Conservation (phyloP, 139 green algal species). For the Chlamydomonas sphaeroides region DNA sequence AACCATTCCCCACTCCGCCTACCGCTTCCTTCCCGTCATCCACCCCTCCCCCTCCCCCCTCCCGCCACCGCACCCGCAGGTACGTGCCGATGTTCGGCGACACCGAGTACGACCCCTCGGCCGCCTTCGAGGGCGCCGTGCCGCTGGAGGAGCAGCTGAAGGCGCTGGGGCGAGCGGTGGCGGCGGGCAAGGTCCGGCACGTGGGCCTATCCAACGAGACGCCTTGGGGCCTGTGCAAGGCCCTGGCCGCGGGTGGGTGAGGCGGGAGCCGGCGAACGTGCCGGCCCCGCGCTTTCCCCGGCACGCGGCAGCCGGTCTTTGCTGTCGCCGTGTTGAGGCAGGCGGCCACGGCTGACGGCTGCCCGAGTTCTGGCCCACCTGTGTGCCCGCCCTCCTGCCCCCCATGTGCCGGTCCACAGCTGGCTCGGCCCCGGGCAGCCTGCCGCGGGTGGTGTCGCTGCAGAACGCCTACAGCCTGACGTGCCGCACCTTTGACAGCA, state of each 20-base stretch:
- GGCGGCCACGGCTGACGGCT: no score
- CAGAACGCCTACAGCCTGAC: conserved; percentile 77
- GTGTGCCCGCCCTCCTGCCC: neutral
- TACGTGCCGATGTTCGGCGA: conserved; percentile 99
- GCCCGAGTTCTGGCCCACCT: no score
- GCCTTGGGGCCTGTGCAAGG: conserved; percentile 78
- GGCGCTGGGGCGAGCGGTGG: conserved; percentile 61
- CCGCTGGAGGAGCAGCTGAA: conserved; percentile 85
- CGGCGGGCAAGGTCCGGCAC: conserved; percentile 57
- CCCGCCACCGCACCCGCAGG: no score
- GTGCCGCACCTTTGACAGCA: conserved; percentile 83
- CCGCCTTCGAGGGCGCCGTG: conserved; percentile 55
- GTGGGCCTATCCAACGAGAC: conserved; percentile 94
- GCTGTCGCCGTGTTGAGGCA: no score
- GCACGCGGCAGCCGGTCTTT: no score
- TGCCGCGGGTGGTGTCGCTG: conserved; percentile 65
- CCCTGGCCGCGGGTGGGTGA: no score
- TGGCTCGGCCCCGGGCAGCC: neutral
- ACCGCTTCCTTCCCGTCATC: no score
- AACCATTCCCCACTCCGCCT: no score
- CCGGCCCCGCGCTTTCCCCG: no score
- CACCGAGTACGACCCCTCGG: conserved; percentile 73
- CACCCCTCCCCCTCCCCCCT: no score
- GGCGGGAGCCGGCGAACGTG: no score
- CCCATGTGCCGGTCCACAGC: conserved; percentile 28